These are phyloP conservation scores for Fusarium verrucosum DNA, from an alignment of 2,329 filamentous ascomycete species.

Conservation along the genomic window DNA sequence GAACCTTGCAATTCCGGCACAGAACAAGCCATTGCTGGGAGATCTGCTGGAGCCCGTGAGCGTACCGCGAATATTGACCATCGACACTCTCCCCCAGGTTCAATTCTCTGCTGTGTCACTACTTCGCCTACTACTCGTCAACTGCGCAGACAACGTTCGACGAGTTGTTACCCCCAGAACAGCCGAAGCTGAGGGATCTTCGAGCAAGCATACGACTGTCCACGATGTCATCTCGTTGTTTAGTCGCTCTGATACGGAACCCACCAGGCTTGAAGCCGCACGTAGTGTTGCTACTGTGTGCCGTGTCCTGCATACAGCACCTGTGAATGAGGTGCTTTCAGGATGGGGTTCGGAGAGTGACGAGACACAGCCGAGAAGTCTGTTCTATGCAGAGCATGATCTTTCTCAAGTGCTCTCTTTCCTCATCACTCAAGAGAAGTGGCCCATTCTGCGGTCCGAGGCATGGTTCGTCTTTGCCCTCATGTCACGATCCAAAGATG, in stretches of 20 bases:
- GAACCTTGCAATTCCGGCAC: slow-evolving; percentile 67
- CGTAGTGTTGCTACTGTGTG: slow-evolving; percentile 63
- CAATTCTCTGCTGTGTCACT: slow-evolving; percentile 69
- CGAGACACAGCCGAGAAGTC: slow-evolving; percentile 27
- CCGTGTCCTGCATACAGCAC: slow-evolving; percentile 61
- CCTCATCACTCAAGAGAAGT: slow-evolving; percentile 66
- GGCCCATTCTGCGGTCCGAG: slow-evolving; percentile 67
- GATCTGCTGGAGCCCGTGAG: slow-evolving; percentile 56
- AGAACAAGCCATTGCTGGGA: slow-evolving; percentile 64
- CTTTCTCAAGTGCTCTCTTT: slow-evolving; percentile 58
- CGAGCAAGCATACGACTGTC: slow-evolving; percentile 47
- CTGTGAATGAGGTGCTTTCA: slow-evolving; percentile 45
- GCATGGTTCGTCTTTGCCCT: slow-evolving; percentile 70
- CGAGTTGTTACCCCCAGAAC: slow-evolving; percentile 57
- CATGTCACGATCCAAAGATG: slow-evolving; percentile 62
- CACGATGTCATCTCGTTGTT: slow-evolving; percentile 53
- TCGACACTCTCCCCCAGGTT: slow-evolving; percentile 63
- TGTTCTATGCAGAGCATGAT: slow-evolving; percentile 59
- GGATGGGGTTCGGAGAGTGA: slow-evolving; percentile 45
- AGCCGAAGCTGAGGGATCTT: slow-evolving; percentile 43
- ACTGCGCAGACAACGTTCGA: slow-evolving; percentile 62
- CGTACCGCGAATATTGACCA: slow-evolving; percentile 63
- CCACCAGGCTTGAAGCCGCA: slow-evolving; percentile 68
- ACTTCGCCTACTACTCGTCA: slow-evolving; percentile 64
- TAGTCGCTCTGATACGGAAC: slow-evolving; percentile 54